Evolutionary conservation across 371 early-diverging fungal species (phyloP), one percentile per base, ranked within the genome.

Genomic region (Mortierella sp.): DNA sequence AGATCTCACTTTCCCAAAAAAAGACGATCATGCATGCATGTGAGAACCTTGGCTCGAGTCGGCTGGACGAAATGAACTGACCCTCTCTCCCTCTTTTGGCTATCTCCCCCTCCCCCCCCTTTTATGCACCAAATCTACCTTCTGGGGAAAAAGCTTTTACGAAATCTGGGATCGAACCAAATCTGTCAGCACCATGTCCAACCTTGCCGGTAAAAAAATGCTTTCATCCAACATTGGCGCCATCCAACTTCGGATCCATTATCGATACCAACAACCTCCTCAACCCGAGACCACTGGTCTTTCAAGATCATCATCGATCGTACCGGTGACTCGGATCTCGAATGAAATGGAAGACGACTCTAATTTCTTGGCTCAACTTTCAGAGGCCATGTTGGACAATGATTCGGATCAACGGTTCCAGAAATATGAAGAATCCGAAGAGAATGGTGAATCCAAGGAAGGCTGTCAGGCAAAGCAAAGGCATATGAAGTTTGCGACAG

Each of bases 151-250:
- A n/a, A 82, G 88, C 81, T 85, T 85, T 72, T 85, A 90, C 79
- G 85, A 89, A 75, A 80, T 90, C 72, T 86, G 90, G 91, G 89
- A 91, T 60, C 84, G 85, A 60, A 88, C 85, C 44, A 75, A 84
- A 53, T 85, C 92, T 0, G 82, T 83, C 2, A 86, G 88, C 26
- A 89, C 88, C 14, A 87, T 88, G 62, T 87, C 91, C 23, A 84
- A 87, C 50, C 80, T 87, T 26, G 82, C 81, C 50, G 79, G 86
- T 62, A 80, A 84, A 50, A 83, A 83, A 62, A 84, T 86, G 0
- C 74, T 86, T 15, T 83, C 86, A 5, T 84, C 84, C 64, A 92
- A 90, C 60, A 81, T 89, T 43, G 92, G 92, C 2, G 91, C 91
- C 7, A 70, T 92, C 23, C 90, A 92, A 58, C 86, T 90, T 48